Evolutionary conservation across 108 stramenopile genomes (phyloP).

Genomic region (Pseudonitzschia pungens): DNA sequence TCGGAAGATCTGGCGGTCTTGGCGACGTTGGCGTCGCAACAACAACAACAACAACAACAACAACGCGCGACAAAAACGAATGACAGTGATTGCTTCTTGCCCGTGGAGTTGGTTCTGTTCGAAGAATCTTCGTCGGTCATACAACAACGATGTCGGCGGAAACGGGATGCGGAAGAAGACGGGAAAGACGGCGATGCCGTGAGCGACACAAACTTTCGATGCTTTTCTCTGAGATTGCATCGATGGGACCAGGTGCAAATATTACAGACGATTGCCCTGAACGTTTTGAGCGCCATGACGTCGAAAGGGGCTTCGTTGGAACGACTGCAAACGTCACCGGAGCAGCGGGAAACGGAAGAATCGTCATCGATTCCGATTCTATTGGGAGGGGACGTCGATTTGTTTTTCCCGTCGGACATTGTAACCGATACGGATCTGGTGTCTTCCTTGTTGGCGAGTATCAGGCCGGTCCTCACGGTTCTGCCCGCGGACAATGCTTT

Average conservation of each 20-base stretch:
- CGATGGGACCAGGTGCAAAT: slow-evolving; percentile 18
- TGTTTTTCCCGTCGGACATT: slow-evolving; percentile 10
- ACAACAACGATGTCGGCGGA: not conserved
- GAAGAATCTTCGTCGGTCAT: slow-evolving; percentile 4
- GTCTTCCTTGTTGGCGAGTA: slow-evolving; percentile 12
- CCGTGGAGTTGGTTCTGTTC: not conserved
- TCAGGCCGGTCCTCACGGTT: not conserved
- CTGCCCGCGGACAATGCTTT: too few relatives aligned
- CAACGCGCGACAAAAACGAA: not conserved
- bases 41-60: not conserved
- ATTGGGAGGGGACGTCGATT: slow-evolving; percentile 2
- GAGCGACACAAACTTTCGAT: not conserved
- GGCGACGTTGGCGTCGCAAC: not conserved
- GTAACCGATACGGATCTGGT: not conserved
- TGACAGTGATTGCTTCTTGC: not conserved
- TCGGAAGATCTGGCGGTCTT: not conserved
- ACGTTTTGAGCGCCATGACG: slow-evolving; percentile 8
- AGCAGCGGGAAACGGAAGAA: not conserved
- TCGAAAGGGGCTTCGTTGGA: slow-evolving; percentile 1
- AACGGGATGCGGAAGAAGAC: not conserved
- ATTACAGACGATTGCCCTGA: slow-evolving; percentile 19
- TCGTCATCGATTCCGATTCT: not conserved
- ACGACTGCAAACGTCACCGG: not conserved
- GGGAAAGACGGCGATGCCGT: not conserved
- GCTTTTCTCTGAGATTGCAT: slow-evolving; percentile 12